Base-by-base conservation (phyloP, 495 filamentous ascomycete genomes). In the Penicillium alfredii region DNA sequence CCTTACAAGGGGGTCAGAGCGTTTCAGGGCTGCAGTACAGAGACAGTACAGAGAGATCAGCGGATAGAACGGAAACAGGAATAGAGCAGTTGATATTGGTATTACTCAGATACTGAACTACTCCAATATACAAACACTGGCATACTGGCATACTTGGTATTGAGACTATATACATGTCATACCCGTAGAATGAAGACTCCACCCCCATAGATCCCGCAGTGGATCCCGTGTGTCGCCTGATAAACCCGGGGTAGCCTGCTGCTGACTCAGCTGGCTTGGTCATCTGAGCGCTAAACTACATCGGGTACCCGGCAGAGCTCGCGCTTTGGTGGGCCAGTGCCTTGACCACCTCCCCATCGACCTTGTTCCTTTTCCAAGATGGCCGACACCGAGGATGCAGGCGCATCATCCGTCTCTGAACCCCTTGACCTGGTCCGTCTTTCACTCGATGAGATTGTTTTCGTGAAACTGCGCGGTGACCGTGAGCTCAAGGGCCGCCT, bases 401-500 rank as follows among this genome's bases (percentile, higher is more conserved):
- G 72, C 40, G 55, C 70, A 30, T 55, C 68, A 24, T 65, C 84
- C 32, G 84, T 86, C 23, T 80, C 85, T 3, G 89, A 94, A 63
- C 89, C 89, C 30, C 81, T 99, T 43, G 93, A 97, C 58, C 78
- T 99, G 10, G 92, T 99, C 39, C 85, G 88, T 33, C 76, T 99
- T 30, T 88, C 85, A 42, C 73, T 99, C 10, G 88, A 95, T 56
- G 93, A 99, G 60, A 77, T 89, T 29, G 92, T 99, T 17, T 94
- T 94, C 63, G 90, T 99, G 44, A 97, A 95, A 74, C 69, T 99
- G 20, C 73, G 92, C 48, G 92, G 92, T 37, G 92, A 97, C 60
- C 80, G 92, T 31, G 93, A 99, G 61, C 72, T 99, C 40, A 92
- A 94, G 69, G 92, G 92, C 35, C 77, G 88, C 35, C 72, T 98